Conservation (phyloP, 257 asterid genomes). For the Paraleonurus japonicus region DNA sequence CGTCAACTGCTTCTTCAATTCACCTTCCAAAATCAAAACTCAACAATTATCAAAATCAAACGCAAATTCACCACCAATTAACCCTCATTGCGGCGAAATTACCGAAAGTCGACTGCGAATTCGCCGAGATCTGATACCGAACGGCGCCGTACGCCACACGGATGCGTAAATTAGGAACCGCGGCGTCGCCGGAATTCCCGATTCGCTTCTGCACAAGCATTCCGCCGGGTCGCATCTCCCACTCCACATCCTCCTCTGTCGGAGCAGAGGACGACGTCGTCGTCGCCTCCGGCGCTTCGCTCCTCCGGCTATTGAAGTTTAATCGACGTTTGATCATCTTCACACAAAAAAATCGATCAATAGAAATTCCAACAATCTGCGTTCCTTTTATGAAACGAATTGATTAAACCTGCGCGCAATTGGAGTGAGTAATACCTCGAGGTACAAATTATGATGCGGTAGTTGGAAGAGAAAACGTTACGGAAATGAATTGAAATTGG, state of each 20-base stretch:
- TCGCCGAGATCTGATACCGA: conserved; percentile 47
- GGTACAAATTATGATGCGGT: conserved; percentile 11
- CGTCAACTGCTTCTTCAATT: conserved; percentile 57
- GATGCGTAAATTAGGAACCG: conserved; percentile 38
- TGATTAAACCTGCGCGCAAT: neutral
- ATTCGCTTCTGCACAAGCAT: conserved; percentile 69
- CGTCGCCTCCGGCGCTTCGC: conserved; percentile 27
- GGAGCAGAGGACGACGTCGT: conserved; percentile 26
- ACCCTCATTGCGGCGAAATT: conserved; percentile 2
- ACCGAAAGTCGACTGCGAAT: conserved; percentile 62
- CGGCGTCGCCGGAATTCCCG: conserved; percentile 16
- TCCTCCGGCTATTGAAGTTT: conserved; percentile 30
- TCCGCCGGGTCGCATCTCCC: conserved; percentile 76
- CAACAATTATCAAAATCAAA: neutral
- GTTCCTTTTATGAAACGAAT: neutral
- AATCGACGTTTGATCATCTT: conserved; percentile 41
- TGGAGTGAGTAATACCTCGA: neutral
- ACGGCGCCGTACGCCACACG: conserved; percentile 47
- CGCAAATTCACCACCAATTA: conserved; percentile 44
- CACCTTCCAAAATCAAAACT: conserved; percentile 41
- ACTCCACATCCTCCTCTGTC: conserved; percentile 43
- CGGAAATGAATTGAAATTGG: conserved; percentile 22
- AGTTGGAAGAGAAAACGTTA: conserved; percentile 26
- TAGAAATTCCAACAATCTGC: neutral
- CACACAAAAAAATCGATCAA: neutral